These are phyloP conservation scores for Solanum chiquidenum DNA, from an alignment of 257 asterid species.

Conservation along the genomic window DNA sequence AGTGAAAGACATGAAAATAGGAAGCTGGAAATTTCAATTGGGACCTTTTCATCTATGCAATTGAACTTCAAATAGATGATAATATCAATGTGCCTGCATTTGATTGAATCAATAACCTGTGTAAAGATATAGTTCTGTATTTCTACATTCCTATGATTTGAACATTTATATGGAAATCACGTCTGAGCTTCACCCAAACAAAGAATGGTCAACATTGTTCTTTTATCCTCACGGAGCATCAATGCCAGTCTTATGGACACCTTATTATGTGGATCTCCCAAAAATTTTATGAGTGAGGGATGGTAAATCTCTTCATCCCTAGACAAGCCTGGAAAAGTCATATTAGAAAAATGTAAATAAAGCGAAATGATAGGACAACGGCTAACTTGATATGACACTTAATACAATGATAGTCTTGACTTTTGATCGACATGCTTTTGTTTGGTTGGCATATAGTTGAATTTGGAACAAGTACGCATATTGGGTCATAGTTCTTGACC, in stretches of 20 bases:
- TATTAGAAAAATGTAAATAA: not conserved
- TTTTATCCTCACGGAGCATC: constrained; percentile 43
- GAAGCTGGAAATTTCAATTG: not conserved
- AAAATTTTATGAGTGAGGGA: constrained; percentile 29
- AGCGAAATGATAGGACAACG: not conserved
- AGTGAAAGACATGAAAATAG: not conserved
- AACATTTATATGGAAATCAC: not conserved
- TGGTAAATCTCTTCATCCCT: constrained; percentile 39
- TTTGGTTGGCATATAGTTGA: not conserved
- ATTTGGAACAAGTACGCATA: not conserved
- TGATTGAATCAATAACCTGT: not conserved
- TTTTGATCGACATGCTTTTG: not conserved
- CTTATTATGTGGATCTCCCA: constrained; percentile 59
- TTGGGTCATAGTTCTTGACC: too few species aligned
- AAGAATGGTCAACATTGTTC: constrained; percentile 1
- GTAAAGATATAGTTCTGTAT: not conserved
- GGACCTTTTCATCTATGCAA: not conserved
- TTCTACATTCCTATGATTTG: not conserved
- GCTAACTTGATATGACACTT: not conserved
- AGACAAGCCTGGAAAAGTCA: constrained; percentile 39
- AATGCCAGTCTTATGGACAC: constrained; percentile 33
- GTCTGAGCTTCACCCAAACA: not conserved
- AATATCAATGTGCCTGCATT: not conserved
- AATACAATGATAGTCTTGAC: not conserved
- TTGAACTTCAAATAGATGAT: not conserved